Conservation (phyloP, 2,329 filamentous ascomycete species). For the Hypoxylon sp. region DNA sequence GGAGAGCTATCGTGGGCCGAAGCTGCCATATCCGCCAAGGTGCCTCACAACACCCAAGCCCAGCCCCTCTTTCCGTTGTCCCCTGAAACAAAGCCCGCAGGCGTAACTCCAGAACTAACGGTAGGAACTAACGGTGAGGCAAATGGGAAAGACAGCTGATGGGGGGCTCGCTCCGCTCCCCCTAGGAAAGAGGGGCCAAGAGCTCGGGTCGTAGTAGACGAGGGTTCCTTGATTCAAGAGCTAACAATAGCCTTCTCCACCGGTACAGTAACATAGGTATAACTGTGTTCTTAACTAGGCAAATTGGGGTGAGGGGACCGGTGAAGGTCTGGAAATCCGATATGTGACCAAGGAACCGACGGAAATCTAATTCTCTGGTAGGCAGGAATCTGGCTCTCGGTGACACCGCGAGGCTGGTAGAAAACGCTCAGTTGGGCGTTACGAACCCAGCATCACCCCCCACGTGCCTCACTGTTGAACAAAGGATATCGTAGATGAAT, state of each 20-base stretch:
- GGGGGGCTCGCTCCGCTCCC: conserved; percentile 37
- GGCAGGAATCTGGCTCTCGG: conserved; percentile 24
- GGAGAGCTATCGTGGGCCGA: conserved; percentile 41
- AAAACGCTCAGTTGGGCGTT: conserved; percentile 20
- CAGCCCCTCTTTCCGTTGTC: conserved; percentile 36
- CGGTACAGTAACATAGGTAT: conserved; percentile 34
- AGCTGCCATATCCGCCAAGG: conserved; percentile 35
- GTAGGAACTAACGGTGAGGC: conserved; percentile 32
- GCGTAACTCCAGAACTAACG: conserved; percentile 27
- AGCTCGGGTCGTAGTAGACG: conserved; percentile 28
- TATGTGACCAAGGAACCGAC: conserved; percentile 34
- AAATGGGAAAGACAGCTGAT: conserved; percentile 32
- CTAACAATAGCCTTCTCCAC: conserved; percentile 38
- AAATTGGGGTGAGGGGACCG: conserved; percentile 39
- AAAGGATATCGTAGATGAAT: conserved; percentile 33
- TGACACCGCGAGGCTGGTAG: conserved; percentile 26
- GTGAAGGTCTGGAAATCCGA: conserved; percentile 38
- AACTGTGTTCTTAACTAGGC: conserved; percentile 28
- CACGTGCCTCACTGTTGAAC: conserved; percentile 28
- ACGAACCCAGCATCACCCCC: conserved; percentile 19
- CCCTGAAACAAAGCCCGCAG: conserved; percentile 21
- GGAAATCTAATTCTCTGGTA: conserved; percentile 19
- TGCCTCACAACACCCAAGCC: conserved; percentile 30
- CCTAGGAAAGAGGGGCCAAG: conserved; percentile 30
- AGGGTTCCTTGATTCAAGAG: conserved; percentile 39